Base-by-base conservation (phyloP, 352 stramenopile genomes). In the Globisporangium viniferum region DNA sequence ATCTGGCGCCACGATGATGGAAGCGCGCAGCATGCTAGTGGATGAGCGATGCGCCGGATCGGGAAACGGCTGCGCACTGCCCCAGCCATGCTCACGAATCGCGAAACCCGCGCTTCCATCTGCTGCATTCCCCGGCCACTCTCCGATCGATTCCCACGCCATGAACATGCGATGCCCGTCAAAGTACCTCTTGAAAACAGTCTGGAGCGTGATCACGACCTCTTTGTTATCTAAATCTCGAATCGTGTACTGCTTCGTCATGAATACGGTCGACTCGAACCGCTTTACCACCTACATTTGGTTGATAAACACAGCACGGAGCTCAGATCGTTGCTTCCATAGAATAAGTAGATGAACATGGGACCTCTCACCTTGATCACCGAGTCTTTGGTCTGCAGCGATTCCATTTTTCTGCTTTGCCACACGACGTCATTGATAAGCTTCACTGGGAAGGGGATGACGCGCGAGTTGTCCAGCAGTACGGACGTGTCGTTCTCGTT, bases 31-130 rank as follows among this genome's bases (percentile, higher is more conserved):
- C 3, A 22, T 27, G 35, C 61, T 66, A 29, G 49, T 20, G 0
- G 48, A n/a, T 31, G 61, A 66, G 7, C 7, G 27, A 39, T 18
- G 14, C 27, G 10, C 15, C 24, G 27, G 27, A 39, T 59, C 31
- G n/a, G 49, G 29, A 12, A 59, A 54, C 0, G 44, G 46, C 31
- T 24, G 48, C 12, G 58, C 41, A n/a, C 31, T 57, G 4, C 46
- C 61, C 61, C 61, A 66, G 4, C 61, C 61, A n/a, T 66, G 61
- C 12, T 57, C 61, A 5, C 51, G 61, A 20, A 66, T 55, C 0
- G 22, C 61, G 24, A 48, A 57, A 14, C 29, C 18, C 9, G 31
- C 12, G 29, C 20, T 35, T 1, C 36, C 36, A 12, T 44, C 36
- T 18, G 36, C 12, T 44, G 53, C 41, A 24, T 29, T 2, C n/a